These are phyloP conservation scores for Claviceps capensis DNA, from an alignment of 2,329 filamentous ascomycete genomes.

Conservation along the genomic window DNA sequence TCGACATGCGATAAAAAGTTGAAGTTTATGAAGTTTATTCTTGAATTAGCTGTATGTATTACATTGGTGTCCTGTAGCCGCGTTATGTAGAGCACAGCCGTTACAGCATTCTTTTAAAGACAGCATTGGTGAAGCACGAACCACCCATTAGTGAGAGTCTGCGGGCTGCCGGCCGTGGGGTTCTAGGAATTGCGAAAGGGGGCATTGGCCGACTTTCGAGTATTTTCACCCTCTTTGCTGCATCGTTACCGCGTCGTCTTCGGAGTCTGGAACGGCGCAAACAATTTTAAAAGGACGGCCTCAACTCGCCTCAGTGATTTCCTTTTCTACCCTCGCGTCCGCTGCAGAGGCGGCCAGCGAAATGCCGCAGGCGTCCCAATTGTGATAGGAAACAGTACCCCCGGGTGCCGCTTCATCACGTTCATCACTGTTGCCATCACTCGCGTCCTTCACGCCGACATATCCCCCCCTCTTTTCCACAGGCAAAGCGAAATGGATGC, in stretches of 20 bases:
- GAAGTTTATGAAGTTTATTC: too few species aligned
- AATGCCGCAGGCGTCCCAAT: background rate
- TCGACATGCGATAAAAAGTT: too few species aligned
- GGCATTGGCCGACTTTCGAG: too few species aligned
- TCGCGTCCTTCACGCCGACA: background rate
- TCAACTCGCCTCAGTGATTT: background rate
- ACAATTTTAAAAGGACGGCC: background rate
- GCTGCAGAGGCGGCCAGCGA: slow-evolving; percentile 2
- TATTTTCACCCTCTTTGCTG: background rate
- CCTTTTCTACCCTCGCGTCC: background rate
- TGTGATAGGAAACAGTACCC: slow-evolving; percentile 1
- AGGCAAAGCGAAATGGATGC: slow-evolving; percentile 12
- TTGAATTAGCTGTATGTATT: too few species aligned
- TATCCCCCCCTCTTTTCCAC: background rate
- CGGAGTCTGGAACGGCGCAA: background rate
- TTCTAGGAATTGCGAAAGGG: too few species aligned
- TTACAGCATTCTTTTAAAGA: too few species aligned
- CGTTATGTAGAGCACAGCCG: too few species aligned
- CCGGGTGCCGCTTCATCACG: background rate
- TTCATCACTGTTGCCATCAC: background rate
- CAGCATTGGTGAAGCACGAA: too few species aligned
- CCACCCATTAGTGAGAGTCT: too few species aligned
- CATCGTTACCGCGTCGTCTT: background rate
- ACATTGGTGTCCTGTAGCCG: too few species aligned
- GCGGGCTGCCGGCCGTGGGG: too few species aligned